These are phyloP conservation scores for Chrysosporium queenslandicum DNA, from an alignment of 2,329 filamentous ascomycete species.

Conservation along the genomic window DNA sequence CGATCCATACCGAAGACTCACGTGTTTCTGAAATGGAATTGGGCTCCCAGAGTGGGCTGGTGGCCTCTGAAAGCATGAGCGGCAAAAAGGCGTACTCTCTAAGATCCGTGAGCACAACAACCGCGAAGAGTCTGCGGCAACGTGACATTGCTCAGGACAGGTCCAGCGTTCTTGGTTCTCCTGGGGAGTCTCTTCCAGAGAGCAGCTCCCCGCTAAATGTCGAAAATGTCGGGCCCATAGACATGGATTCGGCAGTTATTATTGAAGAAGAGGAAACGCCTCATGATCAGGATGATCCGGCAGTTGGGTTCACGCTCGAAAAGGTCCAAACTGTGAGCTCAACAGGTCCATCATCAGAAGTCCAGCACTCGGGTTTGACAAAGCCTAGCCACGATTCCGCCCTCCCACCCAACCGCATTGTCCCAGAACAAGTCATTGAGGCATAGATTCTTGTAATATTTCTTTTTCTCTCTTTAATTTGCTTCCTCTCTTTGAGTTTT, in stretches of 20 bases:
- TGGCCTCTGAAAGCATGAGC: not conserved
- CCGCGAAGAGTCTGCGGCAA: conserved; percentile 3
- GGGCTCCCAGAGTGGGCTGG: conserved; percentile 20
- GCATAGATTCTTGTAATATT: not conserved
- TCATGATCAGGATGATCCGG: not conserved
- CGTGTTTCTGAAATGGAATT: conserved; percentile 27
- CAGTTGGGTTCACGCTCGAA: not conserved
- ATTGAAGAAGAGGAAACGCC: not conserved
- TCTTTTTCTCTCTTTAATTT: not conserved
- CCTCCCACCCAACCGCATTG: not conserved
- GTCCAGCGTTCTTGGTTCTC: not conserved
- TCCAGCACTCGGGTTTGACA: not conserved
- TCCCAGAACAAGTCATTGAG: not conserved
- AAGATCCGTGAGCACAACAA: conserved; percentile 44
- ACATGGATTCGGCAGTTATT: conserved; percentile 1
- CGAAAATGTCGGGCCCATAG: not conserved
- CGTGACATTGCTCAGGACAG: conserved; percentile 2
- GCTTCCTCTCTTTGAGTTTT: not conserved
- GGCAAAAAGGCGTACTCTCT: conserved; percentile 49
- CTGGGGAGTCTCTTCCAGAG: conserved; percentile 3
- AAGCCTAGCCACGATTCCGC: not conserved
- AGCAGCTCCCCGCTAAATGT: not conserved
- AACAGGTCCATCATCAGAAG: not conserved
- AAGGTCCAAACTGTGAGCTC: not conserved
- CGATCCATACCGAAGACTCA: conserved; percentile 32